Base-by-base conservation (phyloP, 2,329 filamentous ascomycete species). In the Phoma herbarum region DNA sequence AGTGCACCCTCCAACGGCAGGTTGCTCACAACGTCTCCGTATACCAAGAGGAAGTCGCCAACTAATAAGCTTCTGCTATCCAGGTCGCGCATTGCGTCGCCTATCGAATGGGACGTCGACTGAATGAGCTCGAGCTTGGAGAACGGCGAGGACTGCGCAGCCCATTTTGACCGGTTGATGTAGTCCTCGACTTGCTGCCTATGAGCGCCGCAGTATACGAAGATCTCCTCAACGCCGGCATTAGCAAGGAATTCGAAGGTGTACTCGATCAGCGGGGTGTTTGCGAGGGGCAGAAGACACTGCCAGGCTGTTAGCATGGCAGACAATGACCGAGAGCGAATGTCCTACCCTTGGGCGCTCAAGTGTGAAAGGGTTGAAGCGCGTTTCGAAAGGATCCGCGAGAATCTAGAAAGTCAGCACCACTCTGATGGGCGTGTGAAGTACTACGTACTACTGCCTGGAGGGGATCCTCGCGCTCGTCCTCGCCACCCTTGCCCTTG, bases 201-300 rank as follows among this genome's bases (percentile, higher is more conserved):
- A 76, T 97, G 93, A 26, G 92, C 88, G 60, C 92, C 91, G 69
- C 90, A 94, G 80, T 97, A 98, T 58, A 99, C 86, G 75, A 91
- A 96, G 52, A 98, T 90, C 65, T 97, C 92, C 68, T 95, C 88
- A n/a, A 98, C 93, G 57, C 93, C 93, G 58, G 95, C 93, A 84
- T 94, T 94, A 64, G 93, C 93, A 0, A 99, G 88, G 72, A 97
- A 98, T 74, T 98, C 93, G 71, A 98, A 88, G 4, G 94, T 98
- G 77, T 99, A 98, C 78, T 99, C 95, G 79, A 99, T 96, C 63
- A 99, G 83, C 33, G 95, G 94, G 1, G 90, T 93, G 77, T 98
- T 98, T 60, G 92, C 95, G 60, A 99, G 85, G 11, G 94, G 93
- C 7, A 99, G 84, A 29, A 99, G 89, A 81, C 95, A 98, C 91